phyloP scores from a whole-genome alignment of 2,329 filamentous ascomycete species.

The Tolypocladium cylindrosporum region DNA sequence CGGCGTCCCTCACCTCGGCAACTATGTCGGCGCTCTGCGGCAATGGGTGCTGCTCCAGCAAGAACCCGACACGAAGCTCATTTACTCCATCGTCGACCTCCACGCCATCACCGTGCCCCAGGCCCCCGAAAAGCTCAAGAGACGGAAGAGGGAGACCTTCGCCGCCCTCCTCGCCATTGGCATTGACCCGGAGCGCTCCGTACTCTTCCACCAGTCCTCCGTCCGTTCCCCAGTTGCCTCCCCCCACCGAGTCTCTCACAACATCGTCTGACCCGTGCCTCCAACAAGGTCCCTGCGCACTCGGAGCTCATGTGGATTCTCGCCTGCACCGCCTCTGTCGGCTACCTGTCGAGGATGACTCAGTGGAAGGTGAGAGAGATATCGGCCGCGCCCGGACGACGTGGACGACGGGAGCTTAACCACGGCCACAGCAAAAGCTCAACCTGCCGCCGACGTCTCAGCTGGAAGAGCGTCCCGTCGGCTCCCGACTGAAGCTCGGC shows the following conservation, averaged over 20 bases:
- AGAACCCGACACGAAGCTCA: conserved; percentile 49
- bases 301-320: conserved; percentile 95
- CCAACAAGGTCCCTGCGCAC: conserved; percentile 58
- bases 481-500: conserved; percentile 64
- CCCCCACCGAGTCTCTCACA: background rate
- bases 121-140: conserved; percentile 47
- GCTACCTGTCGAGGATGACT: conserved; percentile 95
- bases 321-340: conserved; percentile 82
- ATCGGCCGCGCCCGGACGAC: background rate
- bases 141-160: conserved; percentile 62
- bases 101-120: conserved; percentile 84
- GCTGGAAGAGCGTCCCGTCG: conserved; percentile 47
- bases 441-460: conserved; percentile 49
- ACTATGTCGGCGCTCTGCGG: conserved; percentile 82
- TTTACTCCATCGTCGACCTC: conserved; percentile 86
- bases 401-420: background rate
- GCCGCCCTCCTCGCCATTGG: conserved; percentile 78
- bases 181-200: conserved; percentile 64
- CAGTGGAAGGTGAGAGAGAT: conserved; percentile 74
- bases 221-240: conserved; percentile 32
- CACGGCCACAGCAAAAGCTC: conserved; percentile 57
- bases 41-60: conserved; percentile 75
- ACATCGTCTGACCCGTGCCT: background rate
- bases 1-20: conserved; percentile 85
- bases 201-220: conserved; percentile 73